These are phyloP conservation scores for Candida railenensis DNA, from an alignment of 805 yeast genomes.

Conservation along the genomic window DNA sequence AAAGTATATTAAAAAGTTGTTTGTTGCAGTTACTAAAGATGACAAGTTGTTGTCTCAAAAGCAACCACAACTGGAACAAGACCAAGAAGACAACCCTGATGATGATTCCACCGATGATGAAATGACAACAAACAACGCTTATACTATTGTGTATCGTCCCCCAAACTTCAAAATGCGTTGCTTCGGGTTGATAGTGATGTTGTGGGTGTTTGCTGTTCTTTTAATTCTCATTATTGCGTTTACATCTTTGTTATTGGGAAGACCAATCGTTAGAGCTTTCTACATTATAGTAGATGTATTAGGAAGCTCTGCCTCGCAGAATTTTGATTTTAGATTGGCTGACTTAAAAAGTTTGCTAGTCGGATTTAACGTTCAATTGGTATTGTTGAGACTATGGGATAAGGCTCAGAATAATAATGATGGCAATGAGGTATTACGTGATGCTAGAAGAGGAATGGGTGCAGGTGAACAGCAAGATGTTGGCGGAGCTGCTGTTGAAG, in stretches of 20 bases:
- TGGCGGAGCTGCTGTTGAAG: not conserved
- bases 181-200: slow-evolving; percentile 40
- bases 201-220: slow-evolving; percentile 48
- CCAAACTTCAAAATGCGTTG: slow-evolving; percentile 68
- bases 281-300: not conserved
- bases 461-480: slow-evolving; percentile 3
- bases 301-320: not conserved
- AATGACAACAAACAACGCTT: slow-evolving; percentile 39
- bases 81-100: slow-evolving; percentile 20
- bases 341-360: slow-evolving; percentile 19
- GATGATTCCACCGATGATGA: slow-evolving; percentile 41
- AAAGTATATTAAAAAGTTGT: slow-evolving; percentile 60
- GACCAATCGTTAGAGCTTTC: slow-evolving; percentile 6
- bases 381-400: slow-evolving; percentile 7
- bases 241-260: slow-evolving; percentile 27
- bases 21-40: slow-evolving; percentile 79
- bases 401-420: slow-evolving; percentile 5
- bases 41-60: slow-evolving; percentile 51
- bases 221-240: slow-evolving; percentile 22
- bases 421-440: slow-evolving; percentile 11
- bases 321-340: slow-evolving; percentile 18
- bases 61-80: slow-evolving; percentile 4
- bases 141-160: slow-evolving; percentile 83
- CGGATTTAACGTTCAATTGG: slow-evolving; percentile 16
- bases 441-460: not conserved